These are phyloP conservation scores for Vanderwaltozyma tropicalis DNA, from an alignment of 805 yeast species.

Conservation along the genomic window DNA sequence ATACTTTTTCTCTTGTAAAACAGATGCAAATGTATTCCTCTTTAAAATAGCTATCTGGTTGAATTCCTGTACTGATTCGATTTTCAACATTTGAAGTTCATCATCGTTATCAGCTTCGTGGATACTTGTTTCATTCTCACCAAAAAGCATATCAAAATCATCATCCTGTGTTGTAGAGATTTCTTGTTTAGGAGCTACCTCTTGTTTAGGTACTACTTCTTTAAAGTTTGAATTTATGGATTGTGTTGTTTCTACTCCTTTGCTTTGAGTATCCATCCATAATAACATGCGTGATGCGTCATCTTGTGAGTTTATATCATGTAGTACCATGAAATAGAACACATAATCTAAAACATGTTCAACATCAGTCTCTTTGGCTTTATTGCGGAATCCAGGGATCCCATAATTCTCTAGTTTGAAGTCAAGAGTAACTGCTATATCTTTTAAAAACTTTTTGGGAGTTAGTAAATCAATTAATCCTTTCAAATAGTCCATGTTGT, in stretches of 20 bases:
- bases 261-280: conserved; percentile 9
- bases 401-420: conserved; percentile 19
- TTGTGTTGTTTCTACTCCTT: conserved; percentile 1
- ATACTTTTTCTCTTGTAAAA: conserved; percentile 15
- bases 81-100: conserved; percentile 4
- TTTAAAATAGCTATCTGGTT: conserved; percentile 8
- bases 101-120: conserved; percentile 19
- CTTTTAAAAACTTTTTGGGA: conserved; percentile 20
- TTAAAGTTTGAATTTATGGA: too few relatives aligned
- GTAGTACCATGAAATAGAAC: conserved; percentile 23
- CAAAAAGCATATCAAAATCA: conserved; percentile 29
- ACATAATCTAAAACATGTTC: conserved; percentile 23
- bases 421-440: conserved; percentile 19
- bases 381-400: conserved; percentile 16
- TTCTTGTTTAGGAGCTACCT: conserved; percentile 6
- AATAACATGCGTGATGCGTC: conserved; percentile 17
- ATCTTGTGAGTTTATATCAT: conserved; percentile 18
- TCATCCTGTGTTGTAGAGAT: conserved; percentile 18
- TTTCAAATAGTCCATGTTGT: conserved; percentile 24
- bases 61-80: conserved; percentile 3
- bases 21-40: conserved; percentile 19
- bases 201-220: neutral
- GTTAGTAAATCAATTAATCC: conserved; percentile 21
- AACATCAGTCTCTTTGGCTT: conserved; percentile 9
- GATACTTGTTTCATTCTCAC: conserved; percentile 24